Conservation (phyloP, 768 basidiomycete species). For the Erythrobasidium yunnanense region DNA sequence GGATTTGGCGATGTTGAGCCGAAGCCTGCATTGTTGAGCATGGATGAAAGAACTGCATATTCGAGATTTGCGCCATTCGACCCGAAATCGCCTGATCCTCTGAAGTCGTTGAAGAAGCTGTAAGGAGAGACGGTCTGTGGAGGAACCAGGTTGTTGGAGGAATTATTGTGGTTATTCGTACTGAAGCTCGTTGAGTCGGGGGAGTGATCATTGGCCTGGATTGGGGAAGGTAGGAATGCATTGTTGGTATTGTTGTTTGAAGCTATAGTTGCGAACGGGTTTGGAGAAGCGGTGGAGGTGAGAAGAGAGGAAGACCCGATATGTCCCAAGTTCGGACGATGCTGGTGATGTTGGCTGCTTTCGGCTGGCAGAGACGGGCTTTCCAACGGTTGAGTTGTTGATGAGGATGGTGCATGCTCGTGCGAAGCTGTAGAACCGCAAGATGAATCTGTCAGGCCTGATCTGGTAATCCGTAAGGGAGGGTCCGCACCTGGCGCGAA, state of each 20-base stretch:
- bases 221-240: neutral
- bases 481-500: conserved; percentile 7
- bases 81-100: conserved; percentile 58
- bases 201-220: neutral
- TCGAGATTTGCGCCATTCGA: conserved; percentile 88
- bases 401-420: no score
- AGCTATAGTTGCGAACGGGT: neutral
- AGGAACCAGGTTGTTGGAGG: conserved; percentile 40
- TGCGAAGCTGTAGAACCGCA: neutral
- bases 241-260: no score
- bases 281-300: neutral
- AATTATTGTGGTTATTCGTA: conserved; percentile 41
- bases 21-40: conserved; percentile 56
- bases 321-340: no score
- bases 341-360: no score
- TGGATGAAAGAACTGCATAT: conserved; percentile 84
- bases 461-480: neutral
- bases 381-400: no score
- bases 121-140: neutral
- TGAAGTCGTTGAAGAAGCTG: conserved; percentile 46
- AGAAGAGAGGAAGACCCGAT: no score
- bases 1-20: conserved; percentile 38
- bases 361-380: no score
- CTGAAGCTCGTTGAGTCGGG: neutral
- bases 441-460: neutral